Evolutionary conservation across 2,329 filamentous ascomycete genomes (phyloP).

Genomic region (Metarhizium sp.): DNA sequence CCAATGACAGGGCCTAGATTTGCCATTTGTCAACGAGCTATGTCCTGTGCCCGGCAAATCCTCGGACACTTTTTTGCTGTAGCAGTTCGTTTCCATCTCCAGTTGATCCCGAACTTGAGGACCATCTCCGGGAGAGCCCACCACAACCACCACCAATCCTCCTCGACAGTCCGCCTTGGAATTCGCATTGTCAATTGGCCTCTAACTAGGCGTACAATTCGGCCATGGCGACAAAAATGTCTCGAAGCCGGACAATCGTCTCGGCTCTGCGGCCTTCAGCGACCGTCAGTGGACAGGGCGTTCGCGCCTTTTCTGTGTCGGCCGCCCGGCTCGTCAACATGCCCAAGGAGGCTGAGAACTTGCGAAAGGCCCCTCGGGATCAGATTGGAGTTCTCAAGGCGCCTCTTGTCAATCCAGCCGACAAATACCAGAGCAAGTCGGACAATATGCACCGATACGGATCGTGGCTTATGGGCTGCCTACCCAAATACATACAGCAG

Average conservation of each 20-base stretch:
- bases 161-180: neutral
- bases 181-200: slow-evolving; percentile 34
- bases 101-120: slow-evolving; percentile 2
- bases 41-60: slow-evolving; percentile 18
- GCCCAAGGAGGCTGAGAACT: slow-evolving; percentile 54
- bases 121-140: slow-evolving; percentile 3
- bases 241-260: slow-evolving; percentile 45
- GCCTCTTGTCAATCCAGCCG: slow-evolving; percentile 80
- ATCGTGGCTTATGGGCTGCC: slow-evolving; percentile 89
- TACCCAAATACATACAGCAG: slow-evolving; percentile 98
- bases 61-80: slow-evolving; percentile 13
- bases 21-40: neutral
- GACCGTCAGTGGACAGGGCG: slow-evolving; percentile 28
- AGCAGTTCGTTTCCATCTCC: neutral
- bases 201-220: slow-evolving; percentile 19
- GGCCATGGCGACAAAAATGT: slow-evolving; percentile 53
- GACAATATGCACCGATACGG: slow-evolving; percentile 89
- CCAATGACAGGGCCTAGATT: slow-evolving; percentile 1
- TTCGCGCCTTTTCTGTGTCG: slow-evolving; percentile 43
- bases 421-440: slow-evolving; percentile 83
- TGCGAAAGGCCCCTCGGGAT: slow-evolving; percentile 54
- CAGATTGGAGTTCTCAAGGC: slow-evolving; percentile 57
- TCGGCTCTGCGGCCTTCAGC: slow-evolving; percentile 44
- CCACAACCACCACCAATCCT: slow-evolving; percentile 11
- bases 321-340: slow-evolving; percentile 41